Evolutionary conservation across 164 flowering plant genomes (phyloP).

Genomic region (Stephania japonica): DNA sequence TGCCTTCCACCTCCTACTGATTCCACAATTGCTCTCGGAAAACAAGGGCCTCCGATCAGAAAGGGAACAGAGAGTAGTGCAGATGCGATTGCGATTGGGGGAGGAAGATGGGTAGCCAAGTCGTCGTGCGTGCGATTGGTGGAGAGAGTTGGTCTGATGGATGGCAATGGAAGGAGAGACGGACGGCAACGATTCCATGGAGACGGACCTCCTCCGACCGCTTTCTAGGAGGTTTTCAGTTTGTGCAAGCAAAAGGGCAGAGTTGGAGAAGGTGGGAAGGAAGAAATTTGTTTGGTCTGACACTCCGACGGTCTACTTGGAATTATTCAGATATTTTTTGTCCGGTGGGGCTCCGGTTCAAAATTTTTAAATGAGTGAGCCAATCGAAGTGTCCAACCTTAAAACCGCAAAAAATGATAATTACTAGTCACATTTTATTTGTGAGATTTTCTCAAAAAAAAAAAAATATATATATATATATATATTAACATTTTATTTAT

Average conservation of each 20-base stretch:
- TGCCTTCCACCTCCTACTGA: slow-evolving; percentile 13
- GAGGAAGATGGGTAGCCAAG: slow-evolving; percentile 1
- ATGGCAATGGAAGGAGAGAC: slow-evolving; percentile 55
- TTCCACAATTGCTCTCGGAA: background rate
- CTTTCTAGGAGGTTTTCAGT: background rate
- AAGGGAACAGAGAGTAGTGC: slow-evolving; percentile 10
- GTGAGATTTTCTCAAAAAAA: too few relatives aligned
- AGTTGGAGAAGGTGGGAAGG: background rate
- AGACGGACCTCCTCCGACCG: background rate
- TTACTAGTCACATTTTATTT: too few relatives aligned
- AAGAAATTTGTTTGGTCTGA: background rate
- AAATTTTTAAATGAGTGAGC: background rate
- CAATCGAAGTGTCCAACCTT: background rate
- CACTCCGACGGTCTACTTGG: background rate
- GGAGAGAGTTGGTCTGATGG: slow-evolving; percentile 26
- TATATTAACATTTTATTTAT: too few relatives aligned
- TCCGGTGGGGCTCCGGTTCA: background rate
- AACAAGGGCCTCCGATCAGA: slow-evolving; percentile 12
- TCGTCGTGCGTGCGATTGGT: slow-evolving; percentile 6
- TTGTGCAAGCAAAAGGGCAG: background rate
- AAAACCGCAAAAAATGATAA: background rate
- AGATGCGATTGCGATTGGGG: background rate
- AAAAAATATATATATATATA: too few relatives aligned
- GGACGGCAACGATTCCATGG: slow-evolving; percentile 61
- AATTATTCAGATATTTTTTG: background rate